phyloP scores from a whole-genome alignment of 768 basidiomycete genomes.

The Lentinula edodes region DNA sequence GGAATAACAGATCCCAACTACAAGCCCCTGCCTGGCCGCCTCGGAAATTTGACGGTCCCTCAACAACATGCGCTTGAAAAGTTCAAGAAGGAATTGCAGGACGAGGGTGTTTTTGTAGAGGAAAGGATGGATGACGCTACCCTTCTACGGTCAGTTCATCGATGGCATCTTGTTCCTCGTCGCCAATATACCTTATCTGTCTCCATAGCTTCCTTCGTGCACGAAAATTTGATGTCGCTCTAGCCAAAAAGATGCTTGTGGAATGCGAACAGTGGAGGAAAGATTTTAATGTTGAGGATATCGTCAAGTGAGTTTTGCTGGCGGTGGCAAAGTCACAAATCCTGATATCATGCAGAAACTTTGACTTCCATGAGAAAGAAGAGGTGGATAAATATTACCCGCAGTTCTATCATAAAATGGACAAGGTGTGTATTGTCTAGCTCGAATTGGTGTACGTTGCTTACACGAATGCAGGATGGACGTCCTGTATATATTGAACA shows the following conservation, averaged over 20 bases:
- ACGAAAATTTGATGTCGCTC: conserved; percentile 81
- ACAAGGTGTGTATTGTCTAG: conserved; percentile 54
- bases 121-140: conserved; percentile 67
- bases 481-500: conserved; percentile 94
- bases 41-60: conserved; percentile 67
- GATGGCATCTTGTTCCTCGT: neutral
- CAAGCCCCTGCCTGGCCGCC: conserved; percentile 62
- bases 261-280: conserved; percentile 85
- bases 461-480: conserved; percentile 58
- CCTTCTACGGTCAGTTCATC: conserved; percentile 50
- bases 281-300: conserved; percentile 75
- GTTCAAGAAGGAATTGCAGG: conserved; percentile 59
- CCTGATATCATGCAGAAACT: conserved; percentile 45
- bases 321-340: neutral
- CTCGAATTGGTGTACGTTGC: neutral
- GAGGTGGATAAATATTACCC: conserved; percentile 92
- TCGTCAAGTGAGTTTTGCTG: conserved; percentile 46
- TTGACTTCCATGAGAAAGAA: conserved; percentile 78
- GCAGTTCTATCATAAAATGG: conserved; percentile 93
- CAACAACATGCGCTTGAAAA: conserved; percentile 66
- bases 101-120: conserved; percentile 53
- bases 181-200: conserved; percentile 5
- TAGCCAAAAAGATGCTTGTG: conserved; percentile 81
- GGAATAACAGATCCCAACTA: conserved; percentile 62
- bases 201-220: conserved; percentile 78